Evolutionary conservation across 257 asterid species (phyloP), one percentile per base, ranked within the genome.

Genomic region (Gentiana straminea): DNA sequence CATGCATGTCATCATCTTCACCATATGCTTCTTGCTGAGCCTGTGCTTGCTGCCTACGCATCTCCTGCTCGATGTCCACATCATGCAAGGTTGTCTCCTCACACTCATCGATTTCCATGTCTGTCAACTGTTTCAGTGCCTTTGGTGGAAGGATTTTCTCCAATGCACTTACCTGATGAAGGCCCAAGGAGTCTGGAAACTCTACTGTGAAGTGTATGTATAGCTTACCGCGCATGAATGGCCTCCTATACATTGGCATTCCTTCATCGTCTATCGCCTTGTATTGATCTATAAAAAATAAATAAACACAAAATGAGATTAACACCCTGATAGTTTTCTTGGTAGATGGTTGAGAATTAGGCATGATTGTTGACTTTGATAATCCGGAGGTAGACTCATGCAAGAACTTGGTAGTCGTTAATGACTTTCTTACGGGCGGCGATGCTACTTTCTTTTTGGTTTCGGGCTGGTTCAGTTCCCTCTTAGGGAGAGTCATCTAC

Each of bases 191-290:
- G 13, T 81, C 86, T 0, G 94, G 94, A 64, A 84, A 84, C 11
- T 84, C 94, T 3, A 81, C 86, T 0, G 58, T 59, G 69, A 84
- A 84, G 37, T 78, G 89, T 32, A 84, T 70, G 9, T 78, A 84
- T 56, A 84, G 53, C 63, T 78, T 81, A 1, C 94, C 94, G 61
- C 67, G 73, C 84, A 84, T 78, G 70, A 84, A 81, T 7, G 94
- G 74, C 66, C 89, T 81, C 63, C 59, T 68, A 39, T 84, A 79
- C 68, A 77, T 38, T 0, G 94, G 86, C 94, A 81, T 84, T 11
- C 94, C 94, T 68, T 84, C 94, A 52, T 81, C 94, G 9, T 84
- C 81, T 35, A 84, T 71, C 0, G 84, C 89, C 74, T 84, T 81
- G 71, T 55, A 84, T 34, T 77, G 71, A 64, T 79, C 88, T 83